A percentile compares a stretch with the other conserved stretches of the same genome.
phyloP scores from a whole-genome alignment of 192 early-diverging fungal species.

The Entophlyctis luteolus region DNA sequence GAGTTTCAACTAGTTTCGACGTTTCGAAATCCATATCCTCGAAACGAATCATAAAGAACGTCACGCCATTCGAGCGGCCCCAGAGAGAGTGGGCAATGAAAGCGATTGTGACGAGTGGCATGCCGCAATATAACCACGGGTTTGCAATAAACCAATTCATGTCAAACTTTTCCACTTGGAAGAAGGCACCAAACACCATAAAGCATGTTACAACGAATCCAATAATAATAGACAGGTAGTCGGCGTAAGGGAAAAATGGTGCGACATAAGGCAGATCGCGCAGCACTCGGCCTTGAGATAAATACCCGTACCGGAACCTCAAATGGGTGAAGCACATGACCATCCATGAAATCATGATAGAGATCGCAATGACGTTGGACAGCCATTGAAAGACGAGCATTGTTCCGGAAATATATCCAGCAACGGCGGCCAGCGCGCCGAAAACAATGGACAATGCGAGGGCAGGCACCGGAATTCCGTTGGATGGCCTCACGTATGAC shows the following conservation, averaged over 20 bases:
- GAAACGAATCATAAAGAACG: not conserved
- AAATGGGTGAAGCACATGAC: conserved; percentile 22
- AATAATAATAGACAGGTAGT: conserved; percentile 7
- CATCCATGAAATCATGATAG: conserved; percentile 23
- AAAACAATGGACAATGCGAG: conserved; percentile 52
- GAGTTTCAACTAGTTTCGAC: not conserved
- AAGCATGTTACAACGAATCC: conserved; percentile 11
- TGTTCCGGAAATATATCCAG: conserved; percentile 6
- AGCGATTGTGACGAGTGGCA: conserved; percentile 3
- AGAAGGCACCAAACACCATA: conserved; percentile 9
- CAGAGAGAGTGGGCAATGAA: not conserved
- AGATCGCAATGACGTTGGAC: conserved; percentile 2
- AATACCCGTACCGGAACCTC: conserved; percentile 17
- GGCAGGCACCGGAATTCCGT: conserved; percentile 64
- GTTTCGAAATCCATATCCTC: conserved; percentile 26
- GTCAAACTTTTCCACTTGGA: not conserved
- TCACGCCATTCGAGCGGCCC: not conserved
- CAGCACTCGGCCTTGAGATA: conserved; percentile 4
- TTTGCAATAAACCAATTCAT: conserved; percentile 14
- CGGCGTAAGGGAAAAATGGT: conserved; percentile 19
- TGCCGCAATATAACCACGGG: conserved; percentile 4
- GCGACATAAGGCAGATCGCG: conserved; percentile 19
- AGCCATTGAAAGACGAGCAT: conserved; percentile 3
- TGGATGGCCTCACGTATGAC: conserved; percentile 28
- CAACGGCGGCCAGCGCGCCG: conserved; percentile 57